Evolutionary conservation across 805 yeast species (phyloP).

Genomic region (Metschnikowia hibisci): DNA sequence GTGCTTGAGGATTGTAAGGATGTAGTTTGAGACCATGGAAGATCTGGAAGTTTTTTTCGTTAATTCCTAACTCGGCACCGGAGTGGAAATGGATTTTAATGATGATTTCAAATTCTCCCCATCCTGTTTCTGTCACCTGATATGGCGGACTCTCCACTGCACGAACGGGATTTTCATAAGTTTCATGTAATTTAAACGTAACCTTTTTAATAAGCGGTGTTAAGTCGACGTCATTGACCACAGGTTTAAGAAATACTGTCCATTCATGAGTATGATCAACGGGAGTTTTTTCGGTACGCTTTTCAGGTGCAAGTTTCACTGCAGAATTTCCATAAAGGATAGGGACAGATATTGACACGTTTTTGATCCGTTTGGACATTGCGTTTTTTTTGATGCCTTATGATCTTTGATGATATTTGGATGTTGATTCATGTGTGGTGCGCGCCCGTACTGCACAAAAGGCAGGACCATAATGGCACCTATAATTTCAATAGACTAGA

Average conservation of each 20-base stretch:
- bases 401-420: neutral
- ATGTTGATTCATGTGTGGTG: no score
- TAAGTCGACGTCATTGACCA: conserved; percentile 62
- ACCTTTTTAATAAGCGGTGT: conserved; percentile 83
- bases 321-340: conserved; percentile 81
- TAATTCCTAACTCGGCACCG: conserved; percentile 58
- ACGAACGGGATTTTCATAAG: conserved; percentile 83
- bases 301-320: conserved; percentile 49
- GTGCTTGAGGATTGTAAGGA: conserved; percentile 60
- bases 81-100: conserved; percentile 80
- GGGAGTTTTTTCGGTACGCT: conserved; percentile 58
- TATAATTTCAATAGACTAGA: no score
- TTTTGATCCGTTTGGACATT: conserved; percentile 25
- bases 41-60: conserved; percentile 79
- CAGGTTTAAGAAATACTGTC: conserved; percentile 90
- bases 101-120: conserved; percentile 98
- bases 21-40: conserved; percentile 90
- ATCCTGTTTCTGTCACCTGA: conserved; percentile 94
- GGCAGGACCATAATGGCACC: no score
- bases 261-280: conserved; percentile 91
- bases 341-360: conserved; percentile 65
- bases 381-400: neutral
- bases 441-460: no score
- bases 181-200: conserved; percentile 91
- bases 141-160: conserved; percentile 88